A percentile compares a stretch with the other conserved stretches of the same genome.
Evolutionary conservation across 2,329 filamentous ascomycete genomes (phyloP).

Genomic region (Lachnellula cervina): DNA sequence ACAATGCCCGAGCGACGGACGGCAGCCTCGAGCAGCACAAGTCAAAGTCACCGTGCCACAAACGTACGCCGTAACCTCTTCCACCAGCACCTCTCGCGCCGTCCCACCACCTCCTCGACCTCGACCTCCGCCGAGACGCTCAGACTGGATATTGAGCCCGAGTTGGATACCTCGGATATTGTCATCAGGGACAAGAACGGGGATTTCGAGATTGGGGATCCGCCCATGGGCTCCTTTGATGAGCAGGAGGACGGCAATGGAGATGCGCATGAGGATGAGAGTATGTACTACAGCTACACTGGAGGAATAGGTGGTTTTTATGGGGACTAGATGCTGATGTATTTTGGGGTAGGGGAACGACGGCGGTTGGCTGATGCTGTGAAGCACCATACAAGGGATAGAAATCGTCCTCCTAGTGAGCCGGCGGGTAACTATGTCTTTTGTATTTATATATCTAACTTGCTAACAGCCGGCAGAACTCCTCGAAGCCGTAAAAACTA

Average conservation of each 20-base stretch:
- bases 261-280: conserved; percentile 53
- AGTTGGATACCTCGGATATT: conserved; percentile 47
- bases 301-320: conserved; percentile 12
- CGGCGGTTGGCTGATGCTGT: conserved; percentile 58
- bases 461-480: conserved; percentile 49
- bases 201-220: conserved; percentile 56
- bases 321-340: too few species aligned
- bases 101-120: conserved; percentile 44
- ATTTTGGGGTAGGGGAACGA: conserved; percentile 44
- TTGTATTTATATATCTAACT: background rate
- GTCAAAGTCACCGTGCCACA: conserved; percentile 9
- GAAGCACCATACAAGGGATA: conserved; percentile 54
- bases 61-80: conserved; percentile 52
- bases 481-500: conserved; percentile 63
- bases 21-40: conserved; percentile 14
- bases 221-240: conserved; percentile 48
- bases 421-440: conserved; percentile 52
- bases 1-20: conserved; percentile 29
- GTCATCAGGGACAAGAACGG: conserved; percentile 59
- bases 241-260: conserved; percentile 49
- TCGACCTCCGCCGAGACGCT: conserved; percentile 42
- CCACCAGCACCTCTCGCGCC: conserved; percentile 53
- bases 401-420: conserved; percentile 53
- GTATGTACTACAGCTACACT: conserved; percentile 33
- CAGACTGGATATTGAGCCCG: conserved; percentile 43